Evolutionary conservation across 2,329 filamentous ascomycete genomes (phyloP).

Genomic region (Colletotrichum trifolii): DNA sequence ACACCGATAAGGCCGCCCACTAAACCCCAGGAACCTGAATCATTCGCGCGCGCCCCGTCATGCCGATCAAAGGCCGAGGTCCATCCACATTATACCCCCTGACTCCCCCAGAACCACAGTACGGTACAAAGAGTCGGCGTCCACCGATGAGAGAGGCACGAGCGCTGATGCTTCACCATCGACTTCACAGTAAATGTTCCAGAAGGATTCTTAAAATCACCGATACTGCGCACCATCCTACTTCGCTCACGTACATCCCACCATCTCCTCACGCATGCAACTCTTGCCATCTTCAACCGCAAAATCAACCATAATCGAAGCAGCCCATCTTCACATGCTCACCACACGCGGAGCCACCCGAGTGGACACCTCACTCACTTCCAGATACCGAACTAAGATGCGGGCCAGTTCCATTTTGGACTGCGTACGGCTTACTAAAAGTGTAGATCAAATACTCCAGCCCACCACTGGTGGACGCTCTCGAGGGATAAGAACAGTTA

Average conservation of each 20-base stretch:
- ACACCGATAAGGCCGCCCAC: not conserved
- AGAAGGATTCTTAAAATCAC: too few species aligned
- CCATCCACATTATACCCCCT: too few species aligned
- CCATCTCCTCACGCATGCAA: not conserved
- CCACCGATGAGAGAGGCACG: too few species aligned
- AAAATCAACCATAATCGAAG: not conserved
- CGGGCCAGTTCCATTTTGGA: slow-evolving; percentile 9
- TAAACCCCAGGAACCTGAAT: not conserved
- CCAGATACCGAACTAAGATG: slow-evolving; percentile 3
- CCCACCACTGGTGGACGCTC: too few species aligned
- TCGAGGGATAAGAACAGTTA: too few species aligned
- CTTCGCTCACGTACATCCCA: too few species aligned
- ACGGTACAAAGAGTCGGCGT: too few species aligned
- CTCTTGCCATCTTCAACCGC: not conserved
- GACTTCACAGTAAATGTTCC: too few species aligned
- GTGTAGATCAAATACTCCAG: too few species aligned
- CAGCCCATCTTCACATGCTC: slow-evolving; percentile 9
- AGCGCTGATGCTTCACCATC: too few species aligned
- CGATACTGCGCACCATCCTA: too few species aligned
- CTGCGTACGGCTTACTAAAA: slow-evolving; percentile 9
- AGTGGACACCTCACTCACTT: not conserved
- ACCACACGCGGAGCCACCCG: slow-evolving; percentile 4
- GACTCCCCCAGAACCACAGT: too few species aligned
- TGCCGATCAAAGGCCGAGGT: slow-evolving; percentile 33
- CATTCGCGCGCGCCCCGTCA: not conserved